These are phyloP conservation scores for Gynochthodes officinalis DNA, from an alignment of 257 asterid species.

Conservation along the genomic window DNA sequence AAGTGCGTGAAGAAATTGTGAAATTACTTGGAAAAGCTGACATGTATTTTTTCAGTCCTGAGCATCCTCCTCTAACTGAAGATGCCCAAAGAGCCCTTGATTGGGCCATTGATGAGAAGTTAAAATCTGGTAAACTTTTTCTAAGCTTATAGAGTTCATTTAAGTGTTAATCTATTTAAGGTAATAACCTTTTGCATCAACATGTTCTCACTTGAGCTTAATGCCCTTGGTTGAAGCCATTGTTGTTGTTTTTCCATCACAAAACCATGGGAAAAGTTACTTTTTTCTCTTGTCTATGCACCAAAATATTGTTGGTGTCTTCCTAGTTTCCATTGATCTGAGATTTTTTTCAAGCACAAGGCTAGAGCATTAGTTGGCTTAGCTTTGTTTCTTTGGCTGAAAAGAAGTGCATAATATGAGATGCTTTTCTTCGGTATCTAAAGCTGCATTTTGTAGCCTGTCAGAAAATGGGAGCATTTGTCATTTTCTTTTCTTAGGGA, in stretches of 20 bases:
- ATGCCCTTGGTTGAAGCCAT: neutral
- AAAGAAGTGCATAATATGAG: neutral
- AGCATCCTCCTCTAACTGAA: slow-evolving; percentile 67
- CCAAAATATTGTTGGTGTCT: neutral
- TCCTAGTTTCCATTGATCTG: neutral
- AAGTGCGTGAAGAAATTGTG: slow-evolving; percentile 60
- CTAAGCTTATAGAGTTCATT: neutral
- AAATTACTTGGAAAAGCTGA: slow-evolving; percentile 46
- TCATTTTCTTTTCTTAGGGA: neutral
- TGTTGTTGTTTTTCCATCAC: neutral
- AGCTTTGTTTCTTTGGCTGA: neutral
- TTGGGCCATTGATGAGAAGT: slow-evolving; percentile 63
- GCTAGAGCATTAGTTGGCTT: neutral
- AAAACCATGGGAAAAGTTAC: neutral
- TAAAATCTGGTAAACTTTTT: slow-evolving; percentile 44
- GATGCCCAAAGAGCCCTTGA: slow-evolving; percentile 63
- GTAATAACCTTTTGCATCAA: neutral
- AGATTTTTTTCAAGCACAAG: neutral
- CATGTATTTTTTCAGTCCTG: slow-evolving; percentile 42
- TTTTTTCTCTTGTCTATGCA: neutral
- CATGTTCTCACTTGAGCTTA: neutral
- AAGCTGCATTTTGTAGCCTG: neutral
- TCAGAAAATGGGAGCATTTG: neutral
- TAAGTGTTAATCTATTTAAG: neutral
- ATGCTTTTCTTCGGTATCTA: neutral